These are phyloP conservation scores for Suaeda aralocaspica DNA, from an alignment of 148 eudicot genomes.

Conservation along the genomic window DNA sequence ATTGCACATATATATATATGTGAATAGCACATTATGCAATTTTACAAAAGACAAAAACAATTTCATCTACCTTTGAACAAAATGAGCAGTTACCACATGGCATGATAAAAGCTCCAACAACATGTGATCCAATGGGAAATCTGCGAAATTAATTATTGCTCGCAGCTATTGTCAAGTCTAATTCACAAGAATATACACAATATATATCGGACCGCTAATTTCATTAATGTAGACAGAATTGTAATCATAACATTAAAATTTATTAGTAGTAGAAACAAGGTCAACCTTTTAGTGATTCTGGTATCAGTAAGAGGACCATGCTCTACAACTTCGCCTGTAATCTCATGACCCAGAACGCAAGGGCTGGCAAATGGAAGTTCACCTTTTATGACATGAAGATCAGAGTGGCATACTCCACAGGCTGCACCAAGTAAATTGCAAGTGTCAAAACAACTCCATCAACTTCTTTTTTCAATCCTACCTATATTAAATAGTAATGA, in stretches of 20 bases:
- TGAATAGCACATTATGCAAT: conserved; percentile 3
- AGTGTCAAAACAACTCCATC: conserved; percentile 14
- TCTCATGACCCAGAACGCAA: conserved; percentile 95
- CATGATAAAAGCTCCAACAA: conserved; percentile 98
- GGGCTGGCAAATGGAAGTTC: conserved; percentile 94
- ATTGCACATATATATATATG: conserved; percentile 8
- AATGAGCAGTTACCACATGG: conserved; percentile 94
- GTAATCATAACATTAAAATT: background rate
- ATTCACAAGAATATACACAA: conserved; percentile 2
- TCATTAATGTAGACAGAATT: background rate
- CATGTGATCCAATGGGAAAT: conserved; percentile 83
- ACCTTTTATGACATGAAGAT: conserved; percentile 95
- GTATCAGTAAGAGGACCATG: conserved; percentile 81
- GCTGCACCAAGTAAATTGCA: conserved; percentile 50
- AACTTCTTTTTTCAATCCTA: background rate
- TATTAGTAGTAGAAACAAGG: background rate
- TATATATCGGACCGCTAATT: conserved; percentile 14
- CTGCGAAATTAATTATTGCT: conserved; percentile 38
- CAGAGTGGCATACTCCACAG: conserved; percentile 99
- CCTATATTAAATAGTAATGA: no score
- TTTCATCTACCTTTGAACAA: conserved; percentile 64
- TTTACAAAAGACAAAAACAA: conserved; percentile 4
- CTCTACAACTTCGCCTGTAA: conserved; percentile 96
- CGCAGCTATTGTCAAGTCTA: conserved; percentile 22
- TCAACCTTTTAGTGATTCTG: conserved; percentile 66